Base-by-base conservation (phyloP, 768 basidiomycete species). In the Collybiopsis luxurians region DNA sequence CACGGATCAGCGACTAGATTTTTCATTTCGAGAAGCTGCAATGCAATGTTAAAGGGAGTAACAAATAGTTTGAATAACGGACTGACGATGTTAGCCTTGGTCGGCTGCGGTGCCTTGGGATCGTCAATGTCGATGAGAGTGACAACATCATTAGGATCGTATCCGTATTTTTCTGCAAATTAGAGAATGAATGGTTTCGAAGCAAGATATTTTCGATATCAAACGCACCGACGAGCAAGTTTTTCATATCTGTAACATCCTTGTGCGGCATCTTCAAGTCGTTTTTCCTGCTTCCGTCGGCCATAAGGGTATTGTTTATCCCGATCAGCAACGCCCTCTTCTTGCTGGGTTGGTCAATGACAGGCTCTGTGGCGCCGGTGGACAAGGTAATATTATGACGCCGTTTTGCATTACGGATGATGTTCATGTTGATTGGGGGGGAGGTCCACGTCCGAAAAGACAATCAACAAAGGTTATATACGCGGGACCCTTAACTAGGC, bases 21-120 rank as follows among this genome's bases (percentile, higher is more conserved):
- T 0, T 69, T 58, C 51, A 84, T 78, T 34, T 78, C 76, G 9
- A 60, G 62, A 21, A 73, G 62, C 82, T 84, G 56, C 44, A 43
- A 1, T 38, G 38, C 1, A n/a, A 19, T 12, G 46, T 11, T 45
- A 11, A 46, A 13, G 31, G 48, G 26, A 46, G 28, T 23, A 27
- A 5, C 1, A n/a, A 42, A 17, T 10, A 21, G n/a, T 3, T 7
- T 43, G 10, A 26, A 40, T n/a, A 11, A 44, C 15, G n/a, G 27
- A 59, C 77, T 58, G 54, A 82, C 82, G 53, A 84, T 78, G 47
- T 79, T 80, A 1, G 39, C 64, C 42, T 66, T 65, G 0, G 78
- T 81, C 0, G 82, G 83, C 59, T 71, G 69, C 1, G 65, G 51
- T 31, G 71, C 67, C 59, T 44, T 54, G 3, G 55, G 52, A 2